Conservation (phyloP, 2,329 filamentous ascomycete species). For the Ramularia collo-cygni region DNA sequence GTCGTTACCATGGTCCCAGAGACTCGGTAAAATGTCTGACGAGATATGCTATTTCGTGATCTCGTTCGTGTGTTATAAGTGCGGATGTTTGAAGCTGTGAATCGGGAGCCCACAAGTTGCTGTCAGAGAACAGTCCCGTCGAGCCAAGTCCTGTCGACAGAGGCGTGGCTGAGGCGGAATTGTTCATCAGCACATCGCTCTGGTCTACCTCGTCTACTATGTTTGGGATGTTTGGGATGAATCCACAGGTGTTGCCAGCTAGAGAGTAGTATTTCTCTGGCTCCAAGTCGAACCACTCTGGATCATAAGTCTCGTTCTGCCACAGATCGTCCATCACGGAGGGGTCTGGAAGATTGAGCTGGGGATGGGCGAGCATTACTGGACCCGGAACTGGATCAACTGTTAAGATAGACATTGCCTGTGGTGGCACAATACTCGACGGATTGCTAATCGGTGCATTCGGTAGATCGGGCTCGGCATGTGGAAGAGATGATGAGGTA, state of each 20-base stretch:
- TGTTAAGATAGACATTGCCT: conserved; percentile 2
- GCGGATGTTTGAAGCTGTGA: conserved; percentile 27
- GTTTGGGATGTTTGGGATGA: conserved; percentile 26
- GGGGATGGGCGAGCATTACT: conserved; percentile 10
- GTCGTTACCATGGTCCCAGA: conserved; percentile 48
- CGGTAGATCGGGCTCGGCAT: conserved; percentile 1
- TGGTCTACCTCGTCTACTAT: conserved; percentile 30
- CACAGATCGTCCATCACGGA: conserved; percentile 17
- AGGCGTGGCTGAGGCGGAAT: conserved; percentile 18
- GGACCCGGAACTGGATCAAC: conserved; percentile 12
- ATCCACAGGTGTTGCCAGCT: conserved; percentile 28
- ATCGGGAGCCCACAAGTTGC: conserved; percentile 25
- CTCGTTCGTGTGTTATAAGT: conserved; percentile 31
- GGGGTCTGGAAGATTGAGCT: conserved; percentile 15
- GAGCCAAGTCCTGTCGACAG: conserved; percentile 16
- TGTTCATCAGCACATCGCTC: conserved; percentile 15
- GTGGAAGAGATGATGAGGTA: too few species aligned
- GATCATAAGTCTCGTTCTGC: conserved; percentile 23
- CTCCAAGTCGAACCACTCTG: conserved; percentile 27
- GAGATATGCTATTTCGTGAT: conserved; percentile 54
- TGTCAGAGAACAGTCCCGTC: conserved; percentile 16
- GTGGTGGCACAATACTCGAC: too few species aligned
- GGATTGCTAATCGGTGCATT: not conserved
- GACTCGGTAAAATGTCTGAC: conserved; percentile 55
- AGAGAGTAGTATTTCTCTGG: conserved; percentile 25